A percentile compares a stretch with the other conserved stretches of the same genome.
Evolutionary conservation across 2,329 filamentous ascomycete species (phyloP).

Genomic region (Thelonectria blattea): DNA sequence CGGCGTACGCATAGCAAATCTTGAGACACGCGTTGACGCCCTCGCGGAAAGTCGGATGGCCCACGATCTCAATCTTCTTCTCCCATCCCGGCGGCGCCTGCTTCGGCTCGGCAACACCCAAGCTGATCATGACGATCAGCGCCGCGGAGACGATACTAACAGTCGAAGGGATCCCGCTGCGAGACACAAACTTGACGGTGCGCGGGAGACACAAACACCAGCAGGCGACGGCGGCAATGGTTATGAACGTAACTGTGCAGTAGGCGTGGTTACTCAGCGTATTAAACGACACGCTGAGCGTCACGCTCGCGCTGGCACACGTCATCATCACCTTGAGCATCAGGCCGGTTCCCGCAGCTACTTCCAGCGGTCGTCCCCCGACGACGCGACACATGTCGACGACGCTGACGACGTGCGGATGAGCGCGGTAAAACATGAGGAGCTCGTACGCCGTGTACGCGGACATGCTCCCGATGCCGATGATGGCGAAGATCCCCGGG

Average conservation of each 20-base stretch:
- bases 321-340: conserved; percentile 75
- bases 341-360: conserved; percentile 61
- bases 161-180: conserved; percentile 37
- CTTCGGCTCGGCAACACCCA: conserved; percentile 29
- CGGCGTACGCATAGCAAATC: conserved; percentile 40
- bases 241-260: conserved; percentile 69
- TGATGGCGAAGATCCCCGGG: conserved; percentile 70
- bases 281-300: conserved; percentile 70
- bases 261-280: conserved; percentile 64
- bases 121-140: conserved; percentile 40
- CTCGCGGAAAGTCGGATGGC: conserved; percentile 35
- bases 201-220: conserved; percentile 68
- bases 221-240: conserved; percentile 65
- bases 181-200: conserved; percentile 56
- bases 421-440: conserved; percentile 71
- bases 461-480: conserved; percentile 68
- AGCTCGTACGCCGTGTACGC: conserved; percentile 56
- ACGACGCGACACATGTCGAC: conserved; percentile 69
- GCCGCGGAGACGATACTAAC: conserved; percentile 38
- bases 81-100: conserved; percentile 37
- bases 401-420: conserved; percentile 72
- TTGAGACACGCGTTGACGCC: conserved; percentile 38
- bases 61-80: conserved; percentile 31
- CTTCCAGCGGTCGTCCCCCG: conserved; percentile 37
- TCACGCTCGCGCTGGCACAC: conserved; percentile 68